Conservation (phyloP, 1,284 basidiomycete genomes). For the Ustilago tritici region DNA sequence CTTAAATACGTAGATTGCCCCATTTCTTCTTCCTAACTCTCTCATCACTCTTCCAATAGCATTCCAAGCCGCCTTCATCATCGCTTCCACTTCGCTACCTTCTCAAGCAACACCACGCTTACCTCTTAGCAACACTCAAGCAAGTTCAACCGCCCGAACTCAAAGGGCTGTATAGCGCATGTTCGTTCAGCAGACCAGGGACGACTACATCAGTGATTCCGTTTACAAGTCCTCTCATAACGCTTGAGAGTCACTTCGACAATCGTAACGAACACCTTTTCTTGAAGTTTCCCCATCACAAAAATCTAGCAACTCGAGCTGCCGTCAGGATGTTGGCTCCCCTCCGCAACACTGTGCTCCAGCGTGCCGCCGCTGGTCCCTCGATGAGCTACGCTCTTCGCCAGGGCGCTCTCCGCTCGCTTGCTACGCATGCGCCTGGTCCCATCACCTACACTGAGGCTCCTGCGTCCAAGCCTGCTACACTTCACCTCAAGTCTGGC, state of each 20-base stretch:
- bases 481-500: slow-evolving; percentile 91
- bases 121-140: not conserved
- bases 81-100: slow-evolving; percentile 4
- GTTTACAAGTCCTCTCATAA: slow-evolving; percentile 59
- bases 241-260: slow-evolving; percentile 34
- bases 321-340: slow-evolving; percentile 32
- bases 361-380: slow-evolving; percentile 29
- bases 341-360: slow-evolving; percentile 46
- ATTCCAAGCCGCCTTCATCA: not conserved
- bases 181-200: slow-evolving; percentile 63
- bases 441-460: slow-evolving; percentile 62
- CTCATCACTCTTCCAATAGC: not conserved
- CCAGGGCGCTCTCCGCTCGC: slow-evolving; percentile 23
- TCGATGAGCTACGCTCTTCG: slow-evolving; percentile 14
- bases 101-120: not conserved
- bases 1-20: slow-evolving; percentile 1
- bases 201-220: slow-evolving; percentile 68
- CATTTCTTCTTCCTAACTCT: not conserved
- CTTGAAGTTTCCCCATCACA: slow-evolving; percentile 17
- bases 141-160: slow-evolving; percentile 27
- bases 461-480: slow-evolving; percentile 75
- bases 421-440: slow-evolving; percentile 36
- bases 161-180: slow-evolving; percentile 55
- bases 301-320: not conserved
- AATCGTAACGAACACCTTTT: slow-evolving; percentile 12